Evolutionary conservation across 2,329 filamentous ascomycete genomes (phyloP).

Genomic region (Blastomyces parvus): DNA sequence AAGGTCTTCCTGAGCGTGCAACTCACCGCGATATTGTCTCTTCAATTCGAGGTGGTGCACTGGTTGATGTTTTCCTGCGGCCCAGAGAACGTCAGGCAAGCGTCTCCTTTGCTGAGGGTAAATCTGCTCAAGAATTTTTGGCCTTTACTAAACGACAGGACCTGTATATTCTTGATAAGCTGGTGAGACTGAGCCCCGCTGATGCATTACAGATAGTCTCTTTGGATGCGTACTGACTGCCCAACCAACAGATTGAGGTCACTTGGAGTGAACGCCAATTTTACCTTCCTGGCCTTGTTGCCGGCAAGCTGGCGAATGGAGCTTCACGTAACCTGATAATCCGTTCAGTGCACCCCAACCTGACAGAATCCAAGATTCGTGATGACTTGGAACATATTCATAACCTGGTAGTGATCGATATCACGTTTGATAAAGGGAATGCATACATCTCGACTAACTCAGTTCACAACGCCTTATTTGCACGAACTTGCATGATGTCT

Average conservation of each 20-base stretch:
- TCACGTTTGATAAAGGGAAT: slow-evolving; percentile 50
- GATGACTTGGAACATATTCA: slow-evolving; percentile 75
- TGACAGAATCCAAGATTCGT: slow-evolving; percentile 57
- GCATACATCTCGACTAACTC: slow-evolving; percentile 68
- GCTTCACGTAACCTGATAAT: slow-evolving; percentile 68
- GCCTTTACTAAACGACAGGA: slow-evolving; percentile 55
- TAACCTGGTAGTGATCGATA: slow-evolving; percentile 60
- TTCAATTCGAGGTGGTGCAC: slow-evolving; percentile 57
- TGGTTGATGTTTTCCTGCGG: slow-evolving; percentile 60
- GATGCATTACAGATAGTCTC: background rate
- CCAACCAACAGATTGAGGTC: slow-evolving; percentile 50
- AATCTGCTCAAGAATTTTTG: slow-evolving; percentile 56
- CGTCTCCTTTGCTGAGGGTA: slow-evolving; percentile 60
- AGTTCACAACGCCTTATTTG: slow-evolving; percentile 64
- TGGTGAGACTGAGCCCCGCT: slow-evolving; percentile 46
- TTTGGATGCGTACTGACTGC: slow-evolving; percentile 11
- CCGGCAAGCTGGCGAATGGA: slow-evolving; percentile 53
- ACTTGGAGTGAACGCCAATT: slow-evolving; percentile 65
- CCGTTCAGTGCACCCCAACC: slow-evolving; percentile 45
- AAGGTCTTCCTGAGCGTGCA: slow-evolving; percentile 51
- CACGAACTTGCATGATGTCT: slow-evolving; percentile 66
- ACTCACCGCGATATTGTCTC: slow-evolving; percentile 58
- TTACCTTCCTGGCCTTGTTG: slow-evolving; percentile 52
- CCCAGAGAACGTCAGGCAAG: slow-evolving; percentile 50
- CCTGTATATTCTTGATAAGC: slow-evolving; percentile 58